Evolutionary conservation across 2,329 filamentous ascomycete genomes (phyloP).

Genomic region (Curvularia eragrostidis): DNA sequence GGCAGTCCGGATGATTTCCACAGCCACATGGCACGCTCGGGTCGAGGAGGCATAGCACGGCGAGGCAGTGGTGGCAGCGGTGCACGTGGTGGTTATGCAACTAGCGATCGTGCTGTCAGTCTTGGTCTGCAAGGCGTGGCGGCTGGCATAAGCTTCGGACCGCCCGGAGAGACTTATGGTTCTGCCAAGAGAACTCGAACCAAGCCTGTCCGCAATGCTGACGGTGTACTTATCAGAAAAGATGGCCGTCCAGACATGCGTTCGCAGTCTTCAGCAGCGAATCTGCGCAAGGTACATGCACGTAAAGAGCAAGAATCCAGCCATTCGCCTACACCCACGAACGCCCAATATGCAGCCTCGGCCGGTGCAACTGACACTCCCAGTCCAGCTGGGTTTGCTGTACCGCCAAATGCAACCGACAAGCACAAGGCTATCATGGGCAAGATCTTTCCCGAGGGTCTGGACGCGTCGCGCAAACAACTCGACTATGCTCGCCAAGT

Average conservation of each 20-base stretch:
- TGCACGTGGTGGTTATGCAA: conserved; percentile 30
- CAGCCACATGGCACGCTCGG: conserved; percentile 33
- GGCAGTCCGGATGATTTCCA: conserved; percentile 49
- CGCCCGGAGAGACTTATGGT: conserved; percentile 45
- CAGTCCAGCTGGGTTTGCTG: conserved; percentile 31
- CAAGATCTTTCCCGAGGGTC: conserved; percentile 48
- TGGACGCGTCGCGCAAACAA: conserved; percentile 41
- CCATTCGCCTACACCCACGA: conserved; percentile 33
- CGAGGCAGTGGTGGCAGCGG: conserved; percentile 44
- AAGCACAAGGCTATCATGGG: conserved; percentile 47
- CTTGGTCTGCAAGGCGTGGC: conserved; percentile 39
- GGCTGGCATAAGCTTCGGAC: conserved; percentile 29
- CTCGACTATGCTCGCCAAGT: conserved; percentile 44
- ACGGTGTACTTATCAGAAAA: conserved; percentile 59
- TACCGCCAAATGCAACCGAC: conserved; percentile 21
- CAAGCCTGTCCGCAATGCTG: conserved; percentile 58
- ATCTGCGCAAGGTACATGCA: conserved; percentile 59
- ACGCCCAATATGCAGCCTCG: conserved; percentile 22
- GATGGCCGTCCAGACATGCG: conserved; percentile 61
- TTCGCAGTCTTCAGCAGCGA: conserved; percentile 60
- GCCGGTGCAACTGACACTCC: conserved; percentile 32
- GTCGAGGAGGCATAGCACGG: conserved; percentile 40
- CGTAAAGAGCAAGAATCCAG: conserved; percentile 52
- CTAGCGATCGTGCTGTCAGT: conserved; percentile 38
- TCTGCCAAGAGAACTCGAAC: conserved; percentile 58